Evolutionary conservation across 306 rosid genomes (phyloP).

Genomic region (Rosa chinensis): DNA sequence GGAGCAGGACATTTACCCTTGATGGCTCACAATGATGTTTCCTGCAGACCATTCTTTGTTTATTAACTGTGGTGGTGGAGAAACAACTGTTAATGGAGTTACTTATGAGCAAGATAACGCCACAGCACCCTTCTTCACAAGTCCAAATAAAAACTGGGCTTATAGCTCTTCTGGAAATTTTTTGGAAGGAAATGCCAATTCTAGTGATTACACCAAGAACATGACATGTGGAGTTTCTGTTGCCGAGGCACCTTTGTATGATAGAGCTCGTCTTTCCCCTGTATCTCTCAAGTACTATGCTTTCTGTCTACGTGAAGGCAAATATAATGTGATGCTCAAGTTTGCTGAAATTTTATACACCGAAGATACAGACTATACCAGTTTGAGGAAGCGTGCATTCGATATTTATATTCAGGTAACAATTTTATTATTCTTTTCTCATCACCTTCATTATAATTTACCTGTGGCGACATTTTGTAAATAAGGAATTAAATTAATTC

Average conservation of each 20-base stretch:
- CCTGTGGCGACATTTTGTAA: too few relatives aligned
- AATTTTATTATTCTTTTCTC: too few relatives aligned
- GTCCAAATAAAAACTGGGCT: conserved; percentile 32
- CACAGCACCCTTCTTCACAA: conserved; percentile 7
- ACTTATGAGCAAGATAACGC: conserved; percentile 28
- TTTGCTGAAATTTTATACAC: conserved; percentile 33
- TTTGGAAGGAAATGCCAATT: background rate
- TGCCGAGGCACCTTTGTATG: background rate
- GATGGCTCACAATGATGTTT: background rate
- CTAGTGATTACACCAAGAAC: conserved; percentile 3
- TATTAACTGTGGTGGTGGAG: conserved; percentile 30
- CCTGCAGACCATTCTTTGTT: conserved; percentile 17
- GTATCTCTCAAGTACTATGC: conserved; percentile 30
- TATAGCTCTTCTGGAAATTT: conserved; percentile 32
- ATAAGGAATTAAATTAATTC: background rate
- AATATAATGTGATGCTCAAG: conserved; percentile 27
- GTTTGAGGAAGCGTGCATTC: conserved; percentile 8
- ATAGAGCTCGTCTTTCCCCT: conserved; percentile 27
- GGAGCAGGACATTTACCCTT: too few relatives aligned
- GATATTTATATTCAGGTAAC: conserved; percentile 24
- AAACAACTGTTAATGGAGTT: conserved; percentile 2
- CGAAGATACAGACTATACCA: background rate
- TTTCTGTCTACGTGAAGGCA: conserved; percentile 29
- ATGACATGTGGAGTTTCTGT: conserved; percentile 19
- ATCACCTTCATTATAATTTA: too few relatives aligned